Evolutionary conservation across 2,329 filamentous ascomycete species (phyloP).

Genomic region (Aureobasidium sp.): DNA sequence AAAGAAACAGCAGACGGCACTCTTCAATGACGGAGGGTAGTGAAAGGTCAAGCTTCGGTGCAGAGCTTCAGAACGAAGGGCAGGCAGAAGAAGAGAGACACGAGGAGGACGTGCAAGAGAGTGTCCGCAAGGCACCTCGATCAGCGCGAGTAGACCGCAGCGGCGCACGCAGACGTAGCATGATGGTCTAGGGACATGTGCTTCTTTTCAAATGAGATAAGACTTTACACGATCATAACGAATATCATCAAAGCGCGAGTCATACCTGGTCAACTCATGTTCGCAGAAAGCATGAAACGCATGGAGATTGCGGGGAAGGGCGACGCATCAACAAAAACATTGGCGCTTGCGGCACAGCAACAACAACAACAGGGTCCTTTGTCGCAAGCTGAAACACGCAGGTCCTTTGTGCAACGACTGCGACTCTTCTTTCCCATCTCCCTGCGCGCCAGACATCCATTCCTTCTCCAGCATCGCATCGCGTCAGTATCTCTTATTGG

Average conservation of each 20-base stretch:
- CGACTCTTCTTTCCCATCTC: not conserved
- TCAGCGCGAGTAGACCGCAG: conserved; percentile 25
- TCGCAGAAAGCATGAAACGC: not conserved
- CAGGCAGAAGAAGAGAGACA: not conserved
- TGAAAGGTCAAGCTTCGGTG: not conserved
- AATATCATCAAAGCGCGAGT: not conserved
- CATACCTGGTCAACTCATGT: not conserved
- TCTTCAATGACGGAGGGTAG: conserved; percentile 7
- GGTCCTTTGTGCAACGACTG: not conserved
- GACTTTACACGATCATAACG: too few species aligned
- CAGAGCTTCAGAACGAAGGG: not conserved
- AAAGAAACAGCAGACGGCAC: conserved; percentile 15
- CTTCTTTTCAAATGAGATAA: too few species aligned
- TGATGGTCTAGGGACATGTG: conserved; percentile 23
- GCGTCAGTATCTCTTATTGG: not conserved
- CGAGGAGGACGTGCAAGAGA: conserved; percentile 20
- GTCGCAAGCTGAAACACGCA: conserved; percentile 4
- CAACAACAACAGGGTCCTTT: not conserved
- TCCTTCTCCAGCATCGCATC: not conserved
- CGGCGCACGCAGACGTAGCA: conserved; percentile 25
- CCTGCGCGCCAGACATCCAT: not conserved
- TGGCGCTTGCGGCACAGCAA: not conserved
- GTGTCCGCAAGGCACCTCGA: conserved; percentile 23
- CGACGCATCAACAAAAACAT: not conserved
- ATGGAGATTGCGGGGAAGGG: not conserved